phyloP scores from a whole-genome alignment of 306 rosid genomes.

The Castanospermum australe region DNA sequence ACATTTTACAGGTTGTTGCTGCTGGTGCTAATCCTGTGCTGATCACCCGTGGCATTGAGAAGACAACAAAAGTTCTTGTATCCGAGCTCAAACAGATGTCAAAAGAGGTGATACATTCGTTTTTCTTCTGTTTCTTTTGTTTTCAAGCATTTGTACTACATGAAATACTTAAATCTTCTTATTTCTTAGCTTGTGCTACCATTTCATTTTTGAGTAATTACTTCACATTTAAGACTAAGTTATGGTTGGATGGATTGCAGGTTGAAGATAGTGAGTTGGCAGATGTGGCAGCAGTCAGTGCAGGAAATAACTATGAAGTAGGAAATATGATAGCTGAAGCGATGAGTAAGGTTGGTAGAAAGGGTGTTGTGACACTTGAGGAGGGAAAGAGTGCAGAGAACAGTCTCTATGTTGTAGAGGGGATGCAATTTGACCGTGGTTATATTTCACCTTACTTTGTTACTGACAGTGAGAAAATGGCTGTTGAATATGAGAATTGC shows the following conservation, averaged over 20 bases:
- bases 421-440: slow-evolving; percentile 99
- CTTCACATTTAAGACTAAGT: not conserved
- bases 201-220: not conserved
- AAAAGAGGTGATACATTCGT: slow-evolving; percentile 72
- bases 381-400: slow-evolving; percentile 99
- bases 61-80: slow-evolving; percentile 81
- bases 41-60: slow-evolving; percentile 97
- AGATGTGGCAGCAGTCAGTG: slow-evolving; percentile 99
- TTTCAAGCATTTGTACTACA: not conserved
- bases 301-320: slow-evolving; percentile 91
- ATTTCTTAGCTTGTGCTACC: not conserved
- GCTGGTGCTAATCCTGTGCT: slow-evolving; percentile 99
- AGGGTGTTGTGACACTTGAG: slow-evolving; percentile 98
- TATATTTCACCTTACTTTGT: slow-evolving; percentile 96
- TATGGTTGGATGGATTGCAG: slow-evolving; percentile 44
- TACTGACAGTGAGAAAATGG: slow-evolving; percentile 97
- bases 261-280: slow-evolving; percentile 98
- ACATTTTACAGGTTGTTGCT: slow-evolving; percentile 75
- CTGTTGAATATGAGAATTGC: slow-evolving; percentile 94
- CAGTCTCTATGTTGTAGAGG: slow-evolving; percentile 89
- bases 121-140: not conserved
- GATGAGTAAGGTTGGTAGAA: slow-evolving; percentile 93
- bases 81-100: slow-evolving; percentile 79
- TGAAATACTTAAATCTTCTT: not conserved
- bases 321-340: slow-evolving; percentile 99